Conservation (phyloP, 768 basidiomycete genomes). For the Roridomyces roridus region DNA sequence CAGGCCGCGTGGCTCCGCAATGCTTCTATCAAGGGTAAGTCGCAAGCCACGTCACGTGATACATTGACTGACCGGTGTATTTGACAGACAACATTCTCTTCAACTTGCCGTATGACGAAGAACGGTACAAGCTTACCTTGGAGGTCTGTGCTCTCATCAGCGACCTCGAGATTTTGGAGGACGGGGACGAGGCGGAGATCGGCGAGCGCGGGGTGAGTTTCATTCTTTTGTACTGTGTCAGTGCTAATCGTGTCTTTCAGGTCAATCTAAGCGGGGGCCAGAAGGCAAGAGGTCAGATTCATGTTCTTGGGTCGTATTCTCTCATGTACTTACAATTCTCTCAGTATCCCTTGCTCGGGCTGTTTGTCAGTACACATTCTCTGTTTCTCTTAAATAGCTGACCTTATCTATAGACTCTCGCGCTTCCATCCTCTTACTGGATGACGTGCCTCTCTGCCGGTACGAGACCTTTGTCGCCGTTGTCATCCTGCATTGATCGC, state of each 20-base stretch:
- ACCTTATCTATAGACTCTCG: conserved; percentile 57
- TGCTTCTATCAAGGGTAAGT: conserved; percentile 63
- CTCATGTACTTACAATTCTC: conserved; percentile 2
- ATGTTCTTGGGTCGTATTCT: neutral
- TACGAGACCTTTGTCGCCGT: conserved; percentile 19
- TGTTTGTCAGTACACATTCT: conserved; percentile 48
- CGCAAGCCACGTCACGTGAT: neutral
- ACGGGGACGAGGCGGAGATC: conserved; percentile 88
- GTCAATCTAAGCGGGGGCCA: conserved; percentile 66
- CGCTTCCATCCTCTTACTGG: conserved; percentile 80
- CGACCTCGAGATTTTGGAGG: conserved; percentile 84
- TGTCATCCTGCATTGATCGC: conserved; percentile 1
- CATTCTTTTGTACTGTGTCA: neutral
- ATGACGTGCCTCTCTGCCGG: conserved; percentile 77
- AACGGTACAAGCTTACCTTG: conserved; percentile 79
- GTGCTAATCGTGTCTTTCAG: conserved; percentile 37
- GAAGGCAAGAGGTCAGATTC: conserved; percentile 62
- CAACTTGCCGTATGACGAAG: conserved; percentile 72
- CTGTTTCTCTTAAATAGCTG: neutral
- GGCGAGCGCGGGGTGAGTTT: conserved; percentile 78
- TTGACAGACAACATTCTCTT: conserved; percentile 75
- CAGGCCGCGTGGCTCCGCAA: conserved; percentile 75
- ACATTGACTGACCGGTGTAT: neutral
- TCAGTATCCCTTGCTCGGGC: conserved; percentile 81
- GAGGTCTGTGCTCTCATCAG: conserved; percentile 73